phyloP scores from a whole-genome alignment of 208 protist genomes.

The Naegleria fowleri region DNA sequence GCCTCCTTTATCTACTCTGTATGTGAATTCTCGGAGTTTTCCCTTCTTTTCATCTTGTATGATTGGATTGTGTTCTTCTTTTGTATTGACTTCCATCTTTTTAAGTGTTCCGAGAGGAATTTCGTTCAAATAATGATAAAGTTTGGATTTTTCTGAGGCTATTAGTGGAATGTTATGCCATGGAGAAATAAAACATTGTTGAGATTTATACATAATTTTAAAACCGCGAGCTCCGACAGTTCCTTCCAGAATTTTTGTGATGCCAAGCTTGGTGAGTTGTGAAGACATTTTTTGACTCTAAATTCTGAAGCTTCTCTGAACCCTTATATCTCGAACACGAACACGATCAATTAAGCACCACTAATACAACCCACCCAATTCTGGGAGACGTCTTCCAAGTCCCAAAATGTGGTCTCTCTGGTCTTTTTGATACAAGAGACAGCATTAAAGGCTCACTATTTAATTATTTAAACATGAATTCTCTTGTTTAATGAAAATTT shows the following conservation, averaged over 20 bases:
- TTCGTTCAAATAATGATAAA: constrained; percentile 44
- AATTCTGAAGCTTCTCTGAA: background rate
- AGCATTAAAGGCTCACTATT: no score
- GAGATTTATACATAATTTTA: background rate
- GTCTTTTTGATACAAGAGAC: no score
- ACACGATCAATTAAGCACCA: no score
- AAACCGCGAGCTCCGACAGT: background rate
- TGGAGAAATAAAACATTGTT: constrained; percentile 30
- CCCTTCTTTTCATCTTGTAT: constrained; percentile 61
- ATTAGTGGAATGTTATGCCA: constrained; percentile 43
- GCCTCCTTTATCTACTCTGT: constrained; percentile 44
- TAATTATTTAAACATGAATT: no score
- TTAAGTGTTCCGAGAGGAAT: constrained; percentile 43
- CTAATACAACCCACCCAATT: no score
- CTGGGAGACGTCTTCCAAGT: no score
- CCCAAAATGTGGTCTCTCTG: no score
- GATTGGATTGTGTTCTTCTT: constrained; percentile 51
- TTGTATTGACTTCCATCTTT: constrained; percentile 59
- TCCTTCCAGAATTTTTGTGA: background rate
- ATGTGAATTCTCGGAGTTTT: constrained; percentile 49
- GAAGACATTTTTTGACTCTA: background rate
- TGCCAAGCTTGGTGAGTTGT: background rate
- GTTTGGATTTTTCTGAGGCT: background rate
- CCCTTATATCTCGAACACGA: no score
- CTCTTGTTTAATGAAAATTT: no score